Conservation (phyloP, 345 rosid genomes). For the Gynandropsis gynandra region DNA sequence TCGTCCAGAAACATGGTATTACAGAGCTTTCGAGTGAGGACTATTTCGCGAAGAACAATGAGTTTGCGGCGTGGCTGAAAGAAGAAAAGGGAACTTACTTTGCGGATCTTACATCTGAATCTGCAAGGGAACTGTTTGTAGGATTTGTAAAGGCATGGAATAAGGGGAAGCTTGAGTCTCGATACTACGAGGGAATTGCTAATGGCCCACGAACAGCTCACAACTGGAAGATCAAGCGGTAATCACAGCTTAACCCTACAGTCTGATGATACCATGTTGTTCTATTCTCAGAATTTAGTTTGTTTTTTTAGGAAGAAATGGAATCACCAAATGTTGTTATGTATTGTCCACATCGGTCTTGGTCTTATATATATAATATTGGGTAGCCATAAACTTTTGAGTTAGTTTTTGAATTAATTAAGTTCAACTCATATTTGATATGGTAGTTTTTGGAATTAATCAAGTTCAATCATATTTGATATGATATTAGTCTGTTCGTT, state of each 20-base stretch:
- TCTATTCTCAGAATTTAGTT: no score
- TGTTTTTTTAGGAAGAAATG: no score
- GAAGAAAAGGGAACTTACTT: constrained; percentile 71
- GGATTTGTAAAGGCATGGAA: constrained; percentile 78
- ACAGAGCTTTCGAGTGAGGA: constrained; percentile 67
- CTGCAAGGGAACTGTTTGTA: constrained; percentile 54
- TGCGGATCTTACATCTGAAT: constrained; percentile 73
- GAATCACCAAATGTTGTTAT: no score
- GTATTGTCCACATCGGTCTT: no score
- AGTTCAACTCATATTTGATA: no score
- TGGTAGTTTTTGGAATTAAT: no score
- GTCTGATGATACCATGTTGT: not conserved
- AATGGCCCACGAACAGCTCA: constrained; percentile 75
- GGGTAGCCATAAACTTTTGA: no score
- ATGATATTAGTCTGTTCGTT: no score
- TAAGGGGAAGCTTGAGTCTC: constrained; percentile 57
- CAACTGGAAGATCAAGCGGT: constrained; percentile 63
- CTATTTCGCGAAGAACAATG: constrained; percentile 84
- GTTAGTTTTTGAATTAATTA: no score
- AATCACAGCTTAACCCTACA: no score
- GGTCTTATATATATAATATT: no score
- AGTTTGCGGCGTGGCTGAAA: constrained; percentile 86
- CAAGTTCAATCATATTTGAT: no score
- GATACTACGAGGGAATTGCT: constrained; percentile 72
- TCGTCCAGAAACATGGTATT: constrained; percentile 46